Conservation (phyloP, 2,329 filamentous ascomycete genomes). For the Bisporella sp. region DNA sequence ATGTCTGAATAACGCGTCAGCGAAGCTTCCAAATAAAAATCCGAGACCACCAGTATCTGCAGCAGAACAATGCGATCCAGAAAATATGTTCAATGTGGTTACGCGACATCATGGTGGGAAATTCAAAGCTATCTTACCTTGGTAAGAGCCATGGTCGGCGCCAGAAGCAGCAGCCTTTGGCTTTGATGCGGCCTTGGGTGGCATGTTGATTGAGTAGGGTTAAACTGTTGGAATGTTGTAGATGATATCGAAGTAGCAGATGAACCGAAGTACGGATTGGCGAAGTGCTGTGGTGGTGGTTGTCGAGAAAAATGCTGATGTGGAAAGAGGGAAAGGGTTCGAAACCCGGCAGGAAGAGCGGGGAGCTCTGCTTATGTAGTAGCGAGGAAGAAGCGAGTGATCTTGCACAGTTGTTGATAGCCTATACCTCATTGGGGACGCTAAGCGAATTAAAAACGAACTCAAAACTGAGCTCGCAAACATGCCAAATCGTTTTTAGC, state of each 20-base stretch:
- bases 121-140: conserved; percentile 50
- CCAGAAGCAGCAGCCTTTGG: conserved; percentile 56
- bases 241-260: neutral
- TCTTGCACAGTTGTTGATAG: too few relatives aligned
- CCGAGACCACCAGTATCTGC: conserved; percentile 33
- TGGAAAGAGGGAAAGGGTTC: too few relatives aligned
- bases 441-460: too few relatives aligned
- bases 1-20: conserved; percentile 24
- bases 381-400: too few relatives aligned
- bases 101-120: conserved; percentile 37
- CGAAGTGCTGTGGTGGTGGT: too few relatives aligned
- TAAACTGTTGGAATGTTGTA: neutral
- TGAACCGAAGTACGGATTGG: neutral
- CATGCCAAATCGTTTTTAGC: too few relatives aligned
- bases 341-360: too few relatives aligned
- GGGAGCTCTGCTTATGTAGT: too few relatives aligned
- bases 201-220: conserved; percentile 41
- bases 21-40: conserved; percentile 7
- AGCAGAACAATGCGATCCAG: conserved; percentile 46
- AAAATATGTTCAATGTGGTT: conserved; percentile 27
- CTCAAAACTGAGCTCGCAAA: too few relatives aligned
- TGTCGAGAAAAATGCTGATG: too few relatives aligned
- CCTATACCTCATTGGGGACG: too few relatives aligned
- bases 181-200: conserved; percentile 28
- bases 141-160: conserved; percentile 55